Evolutionary conservation across 2,329 filamentous ascomycete species (phyloP).

Genomic region (Fusarium pseudocircinatum): DNA sequence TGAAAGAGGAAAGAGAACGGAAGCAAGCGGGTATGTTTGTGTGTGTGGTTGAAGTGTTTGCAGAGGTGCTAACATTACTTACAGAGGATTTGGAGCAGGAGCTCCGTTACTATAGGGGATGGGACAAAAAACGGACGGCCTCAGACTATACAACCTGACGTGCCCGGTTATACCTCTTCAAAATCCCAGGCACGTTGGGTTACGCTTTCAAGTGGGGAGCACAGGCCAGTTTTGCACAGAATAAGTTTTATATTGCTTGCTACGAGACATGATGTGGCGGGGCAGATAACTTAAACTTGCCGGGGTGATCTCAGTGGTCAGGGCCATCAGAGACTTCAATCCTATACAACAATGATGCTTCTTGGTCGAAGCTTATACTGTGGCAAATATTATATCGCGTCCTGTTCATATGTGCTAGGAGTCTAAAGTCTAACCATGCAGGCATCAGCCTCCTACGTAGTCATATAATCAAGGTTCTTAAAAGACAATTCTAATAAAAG

Average conservation of each 20-base stretch:
- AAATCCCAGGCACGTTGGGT: accelerated
- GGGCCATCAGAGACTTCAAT: not conserved
- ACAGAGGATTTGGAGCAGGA: not conserved
- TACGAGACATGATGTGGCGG: accelerated
- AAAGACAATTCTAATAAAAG: not conserved
- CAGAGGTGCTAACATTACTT: not conserved
- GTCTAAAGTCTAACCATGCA: not conserved
- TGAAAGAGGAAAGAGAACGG: not conserved
- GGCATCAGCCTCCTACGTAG: too few relatives aligned
- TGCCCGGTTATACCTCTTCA: not conserved
- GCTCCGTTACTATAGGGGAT: not conserved
- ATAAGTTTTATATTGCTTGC: not conserved
- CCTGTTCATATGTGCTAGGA: not conserved
- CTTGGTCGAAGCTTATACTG: not conserved
- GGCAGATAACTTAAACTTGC: accelerated
- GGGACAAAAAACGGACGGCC: not conserved
- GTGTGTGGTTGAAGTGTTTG: accelerated
- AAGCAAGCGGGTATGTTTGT: not conserved
- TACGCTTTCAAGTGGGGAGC: not conserved
- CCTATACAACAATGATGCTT: not conserved
- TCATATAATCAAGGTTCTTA: not conserved
- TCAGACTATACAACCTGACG: not conserved
- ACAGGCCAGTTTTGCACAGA: not conserved
- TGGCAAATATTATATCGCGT: accelerated
- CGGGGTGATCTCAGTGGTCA: accelerated